A percentile compares a stretch with the other conserved stretches of the same genome.
Evolutionary conservation across 2,329 filamentous ascomycete genomes (phyloP).

Genomic region (Cordyceps tenuipes): DNA sequence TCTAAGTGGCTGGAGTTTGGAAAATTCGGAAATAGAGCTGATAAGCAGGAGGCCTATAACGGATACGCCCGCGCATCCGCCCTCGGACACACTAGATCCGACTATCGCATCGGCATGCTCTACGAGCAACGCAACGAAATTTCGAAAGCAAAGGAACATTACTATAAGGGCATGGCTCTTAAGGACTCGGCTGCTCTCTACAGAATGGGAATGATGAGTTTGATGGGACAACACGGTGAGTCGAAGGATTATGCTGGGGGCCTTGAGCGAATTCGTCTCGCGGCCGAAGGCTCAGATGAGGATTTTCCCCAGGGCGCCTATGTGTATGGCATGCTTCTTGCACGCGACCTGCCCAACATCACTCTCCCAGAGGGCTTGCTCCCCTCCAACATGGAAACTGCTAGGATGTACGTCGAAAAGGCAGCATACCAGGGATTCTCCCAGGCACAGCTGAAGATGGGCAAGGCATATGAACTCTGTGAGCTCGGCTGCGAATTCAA

Average conservation of each 20-base stretch:
- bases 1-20: slow-evolving; percentile 98
- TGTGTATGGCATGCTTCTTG: slow-evolving; percentile 89
- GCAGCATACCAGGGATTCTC: slow-evolving; percentile 92
- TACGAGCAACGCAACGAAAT: slow-evolving; percentile 94
- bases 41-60: slow-evolving; percentile 89
- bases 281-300: slow-evolving; percentile 84
- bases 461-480: slow-evolving; percentile 87
- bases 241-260: slow-evolving; percentile 70
- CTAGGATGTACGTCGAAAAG: slow-evolving; percentile 88
- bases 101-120: slow-evolving; percentile 97
- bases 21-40: slow-evolving; percentile 80
- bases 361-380: slow-evolving; percentile 63
- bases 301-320: slow-evolving; percentile 96
- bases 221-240: slow-evolving; percentile 89
- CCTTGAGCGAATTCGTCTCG: slow-evolving; percentile 71
- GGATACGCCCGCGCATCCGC: slow-evolving; percentile 82
- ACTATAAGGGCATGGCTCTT: slow-evolving; percentile 68
- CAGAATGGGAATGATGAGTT: slow-evolving; percentile 92
- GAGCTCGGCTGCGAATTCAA: slow-evolving; percentile 93
- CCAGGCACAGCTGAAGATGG: slow-evolving; percentile 96
- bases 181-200: slow-evolving; percentile 82
- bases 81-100: slow-evolving; percentile 76
- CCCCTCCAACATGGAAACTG: slow-evolving; percentile 60
- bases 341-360: slow-evolving; percentile 85
- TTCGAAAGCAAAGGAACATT: slow-evolving; percentile 83